A percentile compares a stretch with the other conserved stretches of the same genome.
Conservation (phyloP, 768 basidiomycete genomes). For the Agaricus blazei region DNA sequence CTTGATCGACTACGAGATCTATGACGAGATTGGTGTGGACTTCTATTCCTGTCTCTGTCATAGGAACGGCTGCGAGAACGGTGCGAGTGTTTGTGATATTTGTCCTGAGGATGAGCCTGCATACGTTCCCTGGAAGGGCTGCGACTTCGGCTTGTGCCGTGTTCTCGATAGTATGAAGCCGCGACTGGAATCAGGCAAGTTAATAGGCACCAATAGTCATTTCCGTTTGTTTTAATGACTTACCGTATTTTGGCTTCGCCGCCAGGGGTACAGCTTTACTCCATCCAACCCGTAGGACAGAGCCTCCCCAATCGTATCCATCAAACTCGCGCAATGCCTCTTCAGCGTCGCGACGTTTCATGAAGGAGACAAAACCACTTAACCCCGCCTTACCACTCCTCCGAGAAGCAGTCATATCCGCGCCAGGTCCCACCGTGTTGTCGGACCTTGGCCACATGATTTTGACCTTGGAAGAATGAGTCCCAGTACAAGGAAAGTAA, state of each 20-base stretch:
- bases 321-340: constrained; percentile 84
- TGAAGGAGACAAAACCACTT: constrained; percentile 95
- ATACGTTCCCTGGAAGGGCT: constrained; percentile 37
- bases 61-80: constrained; percentile 48
- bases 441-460: constrained; percentile 99
- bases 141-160: constrained; percentile 26
- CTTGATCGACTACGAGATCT: constrained; percentile 27
- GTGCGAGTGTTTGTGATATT: constrained; percentile 33
- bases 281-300: constrained; percentile 86
- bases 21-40: constrained; percentile 35
- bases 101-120: constrained; percentile 33
- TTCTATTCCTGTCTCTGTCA: constrained; percentile 31
- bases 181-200: constrained; percentile 10
- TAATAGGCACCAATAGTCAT: too few relatives aligned
- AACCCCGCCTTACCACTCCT: constrained; percentile 70
- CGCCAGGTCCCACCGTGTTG: constrained; percentile 57
- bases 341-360: constrained; percentile 92
- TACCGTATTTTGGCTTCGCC: constrained; percentile 76
- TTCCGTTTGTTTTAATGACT: constrained; percentile 1
- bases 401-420: constrained; percentile 70
- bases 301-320: constrained; percentile 93
- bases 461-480: constrained; percentile 57
- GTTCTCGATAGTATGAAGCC: constrained; percentile 12
- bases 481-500: neutral
- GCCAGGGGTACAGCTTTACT: constrained; percentile 94